Conservation (phyloP, 2,329 filamentous ascomycete genomes). For the Penicillium paneum region DNA sequence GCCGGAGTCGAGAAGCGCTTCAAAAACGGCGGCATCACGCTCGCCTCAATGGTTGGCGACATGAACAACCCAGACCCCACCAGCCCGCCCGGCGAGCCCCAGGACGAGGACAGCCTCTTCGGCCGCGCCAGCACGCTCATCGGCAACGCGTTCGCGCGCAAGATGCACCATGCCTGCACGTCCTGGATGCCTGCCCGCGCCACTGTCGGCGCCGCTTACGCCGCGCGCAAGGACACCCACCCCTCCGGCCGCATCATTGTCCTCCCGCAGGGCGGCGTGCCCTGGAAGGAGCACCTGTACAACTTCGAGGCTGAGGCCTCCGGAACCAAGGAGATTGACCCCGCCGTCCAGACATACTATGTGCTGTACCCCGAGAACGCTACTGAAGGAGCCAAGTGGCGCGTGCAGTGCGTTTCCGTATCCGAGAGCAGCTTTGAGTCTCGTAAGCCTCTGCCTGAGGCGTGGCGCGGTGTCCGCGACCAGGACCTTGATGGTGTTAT, state of each 20-base stretch:
- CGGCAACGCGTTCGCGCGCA: constrained; percentile 81
- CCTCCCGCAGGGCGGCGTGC: constrained; percentile 70
- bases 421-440: constrained; percentile 84
- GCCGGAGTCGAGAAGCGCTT: constrained; percentile 80
- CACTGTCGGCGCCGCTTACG: constrained; percentile 73
- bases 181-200: constrained; percentile 86
- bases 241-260: constrained; percentile 75
- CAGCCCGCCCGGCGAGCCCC: constrained; percentile 54
- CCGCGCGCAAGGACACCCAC: constrained; percentile 64
- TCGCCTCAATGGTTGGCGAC: constrained; percentile 78
- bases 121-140: constrained; percentile 73
- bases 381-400: constrained; percentile 76
- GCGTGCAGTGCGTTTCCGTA: constrained; percentile 86
- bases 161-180: constrained; percentile 69
- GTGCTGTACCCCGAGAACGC: constrained; percentile 87
- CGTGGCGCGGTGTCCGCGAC: constrained; percentile 88
- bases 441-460: constrained; percentile 83
- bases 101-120: constrained; percentile 82
- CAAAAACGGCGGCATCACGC: constrained; percentile 74
- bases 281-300: constrained; percentile 97
- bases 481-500: constrained; percentile 68
- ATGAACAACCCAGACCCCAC: constrained; percentile 65
- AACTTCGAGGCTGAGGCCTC: constrained; percentile 65
- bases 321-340: constrained; percentile 33
- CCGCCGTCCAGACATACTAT: constrained; percentile 67